phyloP scores from a whole-genome alignment of 2,329 filamentous ascomycete species.

The Cyphellophora attinorum region DNA sequence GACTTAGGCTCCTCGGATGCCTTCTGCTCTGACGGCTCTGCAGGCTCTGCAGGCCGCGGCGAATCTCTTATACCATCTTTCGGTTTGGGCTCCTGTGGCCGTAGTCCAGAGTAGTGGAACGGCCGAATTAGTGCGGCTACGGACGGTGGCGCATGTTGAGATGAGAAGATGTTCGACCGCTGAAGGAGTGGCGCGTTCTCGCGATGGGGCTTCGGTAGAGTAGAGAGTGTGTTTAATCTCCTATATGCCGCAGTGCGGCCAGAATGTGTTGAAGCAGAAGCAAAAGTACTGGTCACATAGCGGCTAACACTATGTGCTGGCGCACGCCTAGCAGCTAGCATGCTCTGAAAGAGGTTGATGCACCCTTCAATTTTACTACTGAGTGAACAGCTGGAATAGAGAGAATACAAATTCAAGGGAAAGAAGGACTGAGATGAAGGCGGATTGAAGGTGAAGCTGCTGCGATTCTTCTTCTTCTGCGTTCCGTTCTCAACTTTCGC shows the following conservation, averaged over 20 bases:
- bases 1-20: slow-evolving; percentile 31
- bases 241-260: slow-evolving; percentile 13
- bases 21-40: slow-evolving; percentile 33
- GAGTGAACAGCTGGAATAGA: no score
- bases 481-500: no score
- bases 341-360: slow-evolving; percentile 9
- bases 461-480: no score
- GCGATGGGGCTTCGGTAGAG: neutral
- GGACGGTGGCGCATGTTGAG: slow-evolving; percentile 2
- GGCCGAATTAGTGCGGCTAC: slow-evolving; percentile 12
- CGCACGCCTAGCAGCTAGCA: slow-evolving; percentile 15
- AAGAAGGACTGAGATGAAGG: neutral
- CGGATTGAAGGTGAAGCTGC: no score
- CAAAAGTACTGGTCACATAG: slow-evolving; percentile 15
- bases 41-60: slow-evolving; percentile 19
- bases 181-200: neutral
- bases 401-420: slow-evolving; percentile 3
- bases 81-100: slow-evolving; percentile 15
- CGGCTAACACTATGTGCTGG: slow-evolving; percentile 14
- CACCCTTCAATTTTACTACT: no score
- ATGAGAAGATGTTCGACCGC: neutral
- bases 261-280: slow-evolving; percentile 13
- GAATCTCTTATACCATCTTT: slow-evolving; percentile 18
- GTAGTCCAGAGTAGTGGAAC: slow-evolving; percentile 12
- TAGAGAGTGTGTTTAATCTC: slow-evolving; percentile 7